Evolutionary conservation across 306 rosid species (phyloP).

Genomic region (Arachis hypogaea): DNA sequence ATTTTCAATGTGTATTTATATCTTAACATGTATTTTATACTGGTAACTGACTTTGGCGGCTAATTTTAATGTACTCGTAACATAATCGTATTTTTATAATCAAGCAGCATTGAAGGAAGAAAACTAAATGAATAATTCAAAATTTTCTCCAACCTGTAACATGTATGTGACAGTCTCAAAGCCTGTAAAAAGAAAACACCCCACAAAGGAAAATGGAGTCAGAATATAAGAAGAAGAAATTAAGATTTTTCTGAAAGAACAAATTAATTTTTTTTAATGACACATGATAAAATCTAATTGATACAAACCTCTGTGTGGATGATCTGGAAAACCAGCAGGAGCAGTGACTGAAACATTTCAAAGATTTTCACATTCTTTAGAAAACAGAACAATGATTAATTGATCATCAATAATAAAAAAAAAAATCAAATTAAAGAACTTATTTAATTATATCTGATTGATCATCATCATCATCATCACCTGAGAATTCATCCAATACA

Average conservation of each 20-base stretch:
- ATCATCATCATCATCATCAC: constrained; percentile 43
- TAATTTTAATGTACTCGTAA: too few species aligned
- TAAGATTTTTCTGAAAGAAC: background rate
- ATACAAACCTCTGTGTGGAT: constrained; percentile 90
- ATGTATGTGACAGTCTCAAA: constrained; percentile 98
- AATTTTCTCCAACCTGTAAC: constrained; percentile 75
- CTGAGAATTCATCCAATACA: constrained; percentile 91
- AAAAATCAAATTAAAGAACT: constrained; percentile 38
- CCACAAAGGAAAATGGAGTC: constrained; percentile 23
- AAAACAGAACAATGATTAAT: constrained; percentile 17
- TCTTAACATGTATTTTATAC: too few species aligned
- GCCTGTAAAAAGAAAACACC: constrained; percentile 54
- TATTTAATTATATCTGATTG: background rate
- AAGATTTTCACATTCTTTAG: constrained; percentile 33
- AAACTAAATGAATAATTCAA: constrained; percentile 5
- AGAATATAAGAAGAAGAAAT: constrained; percentile 35
- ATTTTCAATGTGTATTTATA: too few species aligned
- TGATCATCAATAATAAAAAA: background rate
- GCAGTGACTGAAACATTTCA: constrained; percentile 66
- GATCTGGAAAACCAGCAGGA: constrained; percentile 99
- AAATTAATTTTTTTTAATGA: background rate
- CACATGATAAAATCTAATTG: background rate
- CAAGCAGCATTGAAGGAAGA: background rate
- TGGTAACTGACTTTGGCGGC: too few species aligned
- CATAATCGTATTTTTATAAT: background rate